Percentiles rank a stretch among this genome's conserved stretches.
These are phyloP conservation scores for Suillus bovinus DNA, from an alignment of 768 basidiomycete species.

Conservation along the genomic window DNA sequence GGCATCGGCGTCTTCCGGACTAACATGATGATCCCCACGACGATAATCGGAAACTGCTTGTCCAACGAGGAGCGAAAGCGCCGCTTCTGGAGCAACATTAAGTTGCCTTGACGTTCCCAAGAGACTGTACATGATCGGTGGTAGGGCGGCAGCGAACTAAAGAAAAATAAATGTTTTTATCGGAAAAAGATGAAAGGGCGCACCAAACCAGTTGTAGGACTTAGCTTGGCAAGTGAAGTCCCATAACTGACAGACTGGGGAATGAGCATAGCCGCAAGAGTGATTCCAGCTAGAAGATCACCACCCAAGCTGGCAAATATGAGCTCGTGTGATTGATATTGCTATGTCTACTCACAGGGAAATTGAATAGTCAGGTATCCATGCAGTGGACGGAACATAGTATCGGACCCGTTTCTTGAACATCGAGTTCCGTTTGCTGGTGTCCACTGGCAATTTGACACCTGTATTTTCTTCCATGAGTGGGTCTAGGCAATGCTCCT, in stretches of 20 bases:
- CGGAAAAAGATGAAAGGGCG: conserved; percentile 25
- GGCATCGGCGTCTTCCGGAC: conserved; percentile 41
- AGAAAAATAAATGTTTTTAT: background rate
- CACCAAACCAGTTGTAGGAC: conserved; percentile 83
- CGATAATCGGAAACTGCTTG: conserved; percentile 78
- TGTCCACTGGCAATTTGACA: conserved; percentile 16
- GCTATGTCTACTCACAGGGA: conserved; percentile 51
- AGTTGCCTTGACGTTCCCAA: conserved; percentile 83
- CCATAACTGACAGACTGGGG: conserved; percentile 93
- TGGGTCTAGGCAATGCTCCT: background rate
- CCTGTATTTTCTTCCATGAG: background rate
- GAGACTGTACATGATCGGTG: conserved; percentile 87
- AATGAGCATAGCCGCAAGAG: conserved; percentile 82
- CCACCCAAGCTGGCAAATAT: conserved; percentile 48
- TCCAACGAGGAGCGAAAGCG: conserved; percentile 83
- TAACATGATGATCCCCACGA: conserved; percentile 46
- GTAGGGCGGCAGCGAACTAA: conserved; percentile 84
- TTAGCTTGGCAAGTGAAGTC: conserved; percentile 80
- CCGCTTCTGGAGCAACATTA: conserved; percentile 87
- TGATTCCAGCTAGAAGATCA: conserved; percentile 83
- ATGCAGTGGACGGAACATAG: conserved; percentile 74
- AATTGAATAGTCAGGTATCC: conserved; percentile 77
- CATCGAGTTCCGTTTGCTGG: conserved; percentile 24
- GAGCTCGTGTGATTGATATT: background rate
- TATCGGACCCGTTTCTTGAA: conserved; percentile 60